Evolutionary conservation across 805 yeast species (phyloP).

Genomic region (Blastobotrys attinorum): DNA sequence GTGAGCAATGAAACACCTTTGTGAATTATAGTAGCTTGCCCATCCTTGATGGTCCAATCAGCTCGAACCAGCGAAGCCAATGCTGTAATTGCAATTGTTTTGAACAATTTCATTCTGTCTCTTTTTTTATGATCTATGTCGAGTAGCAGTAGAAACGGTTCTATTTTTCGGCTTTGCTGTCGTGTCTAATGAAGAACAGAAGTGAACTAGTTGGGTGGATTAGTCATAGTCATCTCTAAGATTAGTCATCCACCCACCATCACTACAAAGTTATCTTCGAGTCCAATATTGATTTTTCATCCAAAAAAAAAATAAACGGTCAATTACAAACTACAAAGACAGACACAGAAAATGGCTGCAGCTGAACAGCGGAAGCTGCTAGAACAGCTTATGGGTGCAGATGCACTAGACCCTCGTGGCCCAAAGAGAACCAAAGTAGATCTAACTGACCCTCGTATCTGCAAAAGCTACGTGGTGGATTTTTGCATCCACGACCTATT

Average conservation of each 20-base stretch:
- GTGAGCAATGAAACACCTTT: slow-evolving; percentile 3
- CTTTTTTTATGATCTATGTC: no score
- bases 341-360: slow-evolving; percentile 35
- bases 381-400: slow-evolving; percentile 73
- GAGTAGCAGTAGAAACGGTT: no score
- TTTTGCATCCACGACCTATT: slow-evolving; percentile 81
- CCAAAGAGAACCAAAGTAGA: slow-evolving; percentile 33
- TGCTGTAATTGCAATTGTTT: background rate
- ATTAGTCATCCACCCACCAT: no score
- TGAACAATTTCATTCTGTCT: no score
- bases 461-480: slow-evolving; percentile 78
- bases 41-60: slow-evolving; percentile 21
- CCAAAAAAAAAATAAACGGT: no score
- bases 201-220: no score
- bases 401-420: slow-evolving; percentile 22
- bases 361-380: slow-evolving; percentile 69
- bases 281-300: no score
- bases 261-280: no score
- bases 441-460: slow-evolving; percentile 52
- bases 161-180: no score
- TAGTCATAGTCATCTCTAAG: no score
- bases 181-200: no score
- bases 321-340: no score
- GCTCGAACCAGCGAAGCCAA: slow-evolving; percentile 12
- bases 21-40: slow-evolving; percentile 17